Base-by-base conservation (phyloP, 768 basidiomycete genomes). In the Termitomyces sp. region DNA sequence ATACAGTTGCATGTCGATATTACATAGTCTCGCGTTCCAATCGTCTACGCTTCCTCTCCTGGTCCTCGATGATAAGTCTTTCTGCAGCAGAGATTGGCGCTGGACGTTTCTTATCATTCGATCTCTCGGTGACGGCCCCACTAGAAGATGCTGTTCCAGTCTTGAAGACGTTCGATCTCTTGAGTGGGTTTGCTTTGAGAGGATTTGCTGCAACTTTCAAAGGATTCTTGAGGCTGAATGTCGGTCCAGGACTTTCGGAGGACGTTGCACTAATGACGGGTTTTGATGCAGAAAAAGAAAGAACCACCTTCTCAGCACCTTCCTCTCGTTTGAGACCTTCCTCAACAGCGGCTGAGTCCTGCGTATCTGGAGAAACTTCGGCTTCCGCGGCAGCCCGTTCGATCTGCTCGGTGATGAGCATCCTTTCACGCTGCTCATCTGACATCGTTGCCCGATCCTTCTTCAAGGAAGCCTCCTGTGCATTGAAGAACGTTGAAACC, bases 371-470 rank as follows among this genome's bases (percentile, higher is more conserved):
- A 43, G 68, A 70, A 13, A 68, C 42, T 7, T 55, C 72, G 5
- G 58, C 58, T 55, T 85, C 84, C 16, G 72, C 74, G 7, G 74
- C 77, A 2, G 96, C 97, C 36, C 94, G 81, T 68, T 91, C 92
- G 52, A 99, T 98, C 72, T 99, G 96, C 63, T 97, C 94, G 11
- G 87, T 79, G 57, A 99, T 89, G 47, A 94, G 80, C 63, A 83
- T 73, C 15, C 97, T 85, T 70, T 98, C 96, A 39, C 97, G 82
- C 68, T 94, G 91, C 70, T 99, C 97, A 65, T 98, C 96, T 20
- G 92, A 94, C 68, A 85, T 87, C 23, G 91, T 91, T 22, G 86
- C 82, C 15, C 95, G 80, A 66, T 98, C 96, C 72, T 95, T 94
- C 77, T 98, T 96, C 76, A 88, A 63, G 20, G 84, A 86, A 15